Evolutionary conservation across 495 filamentous ascomycete genomes (phyloP).

Genomic region (Letharia lupina): DNA sequence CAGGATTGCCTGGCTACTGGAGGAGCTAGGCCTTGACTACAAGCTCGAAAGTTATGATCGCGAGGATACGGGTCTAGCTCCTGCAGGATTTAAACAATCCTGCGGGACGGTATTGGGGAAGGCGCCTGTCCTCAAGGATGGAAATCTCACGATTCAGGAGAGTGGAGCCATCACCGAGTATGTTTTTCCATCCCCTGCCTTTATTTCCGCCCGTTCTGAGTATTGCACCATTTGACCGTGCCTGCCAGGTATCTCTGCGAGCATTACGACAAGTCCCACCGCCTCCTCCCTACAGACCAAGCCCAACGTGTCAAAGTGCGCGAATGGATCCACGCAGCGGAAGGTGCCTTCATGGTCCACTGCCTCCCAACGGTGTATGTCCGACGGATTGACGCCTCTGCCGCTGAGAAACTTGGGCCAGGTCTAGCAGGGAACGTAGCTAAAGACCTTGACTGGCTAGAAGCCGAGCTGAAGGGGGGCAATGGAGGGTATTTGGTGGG

Average conservation of each 20-base stretch:
- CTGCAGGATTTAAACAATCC: conserved; percentile 27
- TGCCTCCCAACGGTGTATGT: conserved; percentile 31
- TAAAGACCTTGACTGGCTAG: conserved; percentile 33
- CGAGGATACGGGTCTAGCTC: conserved; percentile 27
- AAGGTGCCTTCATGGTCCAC: conserved; percentile 34
- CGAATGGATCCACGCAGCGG: conserved; percentile 35
- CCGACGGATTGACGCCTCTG: conserved; percentile 24
- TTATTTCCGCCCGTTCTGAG: not conserved
- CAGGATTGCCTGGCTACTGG: conserved; percentile 36
- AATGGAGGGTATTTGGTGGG: conserved; percentile 30
- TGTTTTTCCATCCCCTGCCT: not conserved
- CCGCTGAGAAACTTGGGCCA: conserved; percentile 24
- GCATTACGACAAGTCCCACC: conserved; percentile 29
- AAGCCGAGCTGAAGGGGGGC: conserved; percentile 26
- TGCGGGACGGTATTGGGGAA: conserved; percentile 31
- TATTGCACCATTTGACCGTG: not conserved
- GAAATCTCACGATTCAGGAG: conserved; percentile 28
- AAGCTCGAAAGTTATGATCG: conserved; percentile 27
- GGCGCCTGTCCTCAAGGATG: conserved; percentile 32
- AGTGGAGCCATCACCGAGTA: conserved; percentile 35
- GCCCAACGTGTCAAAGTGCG: conserved; percentile 24
- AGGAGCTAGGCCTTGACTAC: conserved; percentile 32
- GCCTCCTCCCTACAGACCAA: conserved; percentile 25
- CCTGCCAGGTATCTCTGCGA: conserved; percentile 32
- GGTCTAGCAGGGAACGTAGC: conserved; percentile 27